These are phyloP conservation scores for Neurospora sp. DNA, from an alignment of 495 filamentous ascomycete species.

Conservation along the genomic window DNA sequence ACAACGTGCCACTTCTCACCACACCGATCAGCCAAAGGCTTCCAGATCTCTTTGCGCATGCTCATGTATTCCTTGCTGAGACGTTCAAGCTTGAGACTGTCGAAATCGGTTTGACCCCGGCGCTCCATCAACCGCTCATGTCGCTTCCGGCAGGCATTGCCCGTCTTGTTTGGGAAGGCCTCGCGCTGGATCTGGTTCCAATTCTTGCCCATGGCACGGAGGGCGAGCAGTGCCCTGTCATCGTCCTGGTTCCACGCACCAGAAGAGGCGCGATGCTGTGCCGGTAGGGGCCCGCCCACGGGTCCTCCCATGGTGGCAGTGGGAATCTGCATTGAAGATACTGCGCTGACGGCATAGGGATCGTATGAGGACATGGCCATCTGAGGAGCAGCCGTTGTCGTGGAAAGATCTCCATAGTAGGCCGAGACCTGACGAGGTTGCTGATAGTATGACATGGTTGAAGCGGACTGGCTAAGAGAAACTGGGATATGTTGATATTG, in stretches of 20 bases:
- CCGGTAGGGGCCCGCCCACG: slow-evolving; percentile 19
- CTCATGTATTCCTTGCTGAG: slow-evolving; percentile 58
- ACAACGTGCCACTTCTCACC: slow-evolving; percentile 63
- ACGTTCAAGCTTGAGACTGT: slow-evolving; percentile 52
- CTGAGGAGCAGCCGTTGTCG: slow-evolving; percentile 8
- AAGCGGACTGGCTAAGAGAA: slow-evolving; percentile 4
- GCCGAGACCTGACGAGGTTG: slow-evolving; percentile 15
- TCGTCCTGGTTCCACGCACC: slow-evolving; percentile 54
- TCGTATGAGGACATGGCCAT: slow-evolving; percentile 26
- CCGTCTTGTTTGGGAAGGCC: slow-evolving; percentile 61
- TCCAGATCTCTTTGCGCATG: slow-evolving; percentile 63
- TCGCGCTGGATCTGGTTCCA: slow-evolving; percentile 61
- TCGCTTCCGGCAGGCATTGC: slow-evolving; percentile 70
- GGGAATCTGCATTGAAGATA: slow-evolving; percentile 25
- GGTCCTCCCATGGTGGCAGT: slow-evolving; percentile 21
- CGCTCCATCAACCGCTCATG: slow-evolving; percentile 66
- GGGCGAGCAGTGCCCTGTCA: slow-evolving; percentile 50
- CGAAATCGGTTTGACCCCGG: slow-evolving; percentile 55
- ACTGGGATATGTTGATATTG: slow-evolving; percentile 14
- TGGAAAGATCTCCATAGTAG: slow-evolving; percentile 20
- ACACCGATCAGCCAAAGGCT: slow-evolving; percentile 45
- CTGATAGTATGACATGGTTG: slow-evolving; percentile 23
- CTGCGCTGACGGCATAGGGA: slow-evolving; percentile 24
- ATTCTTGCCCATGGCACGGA: slow-evolving; percentile 54
- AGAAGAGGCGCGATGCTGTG: slow-evolving; percentile 39